These are phyloP conservation scores for Harringtonia aguacate DNA, from an alignment of 2,329 filamentous ascomycete species.

Conservation along the genomic window DNA sequence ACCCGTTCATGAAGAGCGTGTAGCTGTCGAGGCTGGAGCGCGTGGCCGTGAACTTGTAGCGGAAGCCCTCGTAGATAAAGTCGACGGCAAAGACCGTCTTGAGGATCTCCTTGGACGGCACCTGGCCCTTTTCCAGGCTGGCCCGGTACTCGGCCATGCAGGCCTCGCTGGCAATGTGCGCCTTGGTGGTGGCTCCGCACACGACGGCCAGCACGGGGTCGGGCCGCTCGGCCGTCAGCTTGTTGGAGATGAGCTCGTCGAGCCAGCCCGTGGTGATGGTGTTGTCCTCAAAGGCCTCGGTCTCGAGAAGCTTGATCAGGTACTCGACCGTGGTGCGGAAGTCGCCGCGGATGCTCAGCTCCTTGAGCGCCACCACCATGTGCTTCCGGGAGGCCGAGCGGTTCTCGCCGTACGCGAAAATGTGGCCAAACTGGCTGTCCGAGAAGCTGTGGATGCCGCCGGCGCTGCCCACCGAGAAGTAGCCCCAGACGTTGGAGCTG, in stretches of 20 bases:
- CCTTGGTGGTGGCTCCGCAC: conserved; percentile 89
- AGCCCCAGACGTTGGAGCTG: conserved; percentile 99
- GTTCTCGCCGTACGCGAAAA: conserved; percentile 98
- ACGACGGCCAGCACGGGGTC: conserved; percentile 91
- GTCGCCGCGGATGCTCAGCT: conserved; percentile 98
- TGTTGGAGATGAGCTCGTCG: conserved; percentile 96
- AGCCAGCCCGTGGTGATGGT: conserved; percentile 99
- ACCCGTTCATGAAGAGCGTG: conserved; percentile 97
- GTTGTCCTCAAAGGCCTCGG: conserved; percentile 96
- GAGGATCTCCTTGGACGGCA: conserved; percentile 89
- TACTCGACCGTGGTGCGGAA: conserved; percentile 98
- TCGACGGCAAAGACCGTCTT: conserved; percentile 97
- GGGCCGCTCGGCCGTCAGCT: conserved; percentile 89
- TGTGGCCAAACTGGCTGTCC: conserved; percentile 97
- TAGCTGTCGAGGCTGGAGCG: conserved; percentile 88
- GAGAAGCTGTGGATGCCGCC: conserved; percentile 99
- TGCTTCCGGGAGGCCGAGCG: conserved; percentile 92
- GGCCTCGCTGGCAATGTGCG: conserved; percentile 84
- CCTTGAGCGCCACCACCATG: conserved; percentile 98
- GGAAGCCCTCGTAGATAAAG: conserved; percentile 94
- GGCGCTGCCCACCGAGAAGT: conserved; percentile 95
- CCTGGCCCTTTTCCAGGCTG: conserved; percentile 92
- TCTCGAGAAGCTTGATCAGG: conserved; percentile 96
- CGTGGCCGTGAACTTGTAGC: conserved; percentile 97
- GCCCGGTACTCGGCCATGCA: conserved; percentile 80